Conservation (phyloP, 192 early-diverging fungal genomes). For the Anaeromyces robustus region DNA sequence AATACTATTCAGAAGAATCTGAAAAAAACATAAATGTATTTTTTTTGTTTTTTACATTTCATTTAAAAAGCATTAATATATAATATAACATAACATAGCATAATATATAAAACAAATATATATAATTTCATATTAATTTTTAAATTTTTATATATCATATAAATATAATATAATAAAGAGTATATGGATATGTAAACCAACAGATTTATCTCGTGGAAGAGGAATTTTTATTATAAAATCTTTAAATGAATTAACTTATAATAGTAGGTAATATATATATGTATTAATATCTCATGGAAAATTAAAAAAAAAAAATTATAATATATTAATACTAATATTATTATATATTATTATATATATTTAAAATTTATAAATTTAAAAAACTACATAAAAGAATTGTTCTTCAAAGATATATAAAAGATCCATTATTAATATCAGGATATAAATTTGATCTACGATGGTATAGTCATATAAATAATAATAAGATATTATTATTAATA, state of each 20-base stretch:
- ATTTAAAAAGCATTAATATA: no score
- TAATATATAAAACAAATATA: no score
- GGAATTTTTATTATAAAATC: background rate
- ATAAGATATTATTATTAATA: no score
- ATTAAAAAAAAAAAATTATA: no score
- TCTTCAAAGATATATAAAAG: background rate
- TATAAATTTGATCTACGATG: background rate
- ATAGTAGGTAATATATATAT: background rate
- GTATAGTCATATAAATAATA: background rate
- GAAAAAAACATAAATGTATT: background rate
- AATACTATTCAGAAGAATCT: background rate
- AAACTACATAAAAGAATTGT: background rate
- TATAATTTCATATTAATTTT: no score
- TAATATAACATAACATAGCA: no score
- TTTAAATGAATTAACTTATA: background rate
- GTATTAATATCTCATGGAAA: no score
- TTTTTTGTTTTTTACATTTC: no score
- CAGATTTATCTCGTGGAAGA: background rate
- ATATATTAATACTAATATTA: no score
- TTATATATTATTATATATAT: no score
- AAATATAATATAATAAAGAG: background rate
- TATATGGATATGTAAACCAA: background rate
- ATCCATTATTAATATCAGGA: background rate
- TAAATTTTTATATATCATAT: no score
- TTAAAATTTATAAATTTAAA: no score